Conservation (phyloP, 257 asterid genomes). For the Solanum microdontum region DNA sequence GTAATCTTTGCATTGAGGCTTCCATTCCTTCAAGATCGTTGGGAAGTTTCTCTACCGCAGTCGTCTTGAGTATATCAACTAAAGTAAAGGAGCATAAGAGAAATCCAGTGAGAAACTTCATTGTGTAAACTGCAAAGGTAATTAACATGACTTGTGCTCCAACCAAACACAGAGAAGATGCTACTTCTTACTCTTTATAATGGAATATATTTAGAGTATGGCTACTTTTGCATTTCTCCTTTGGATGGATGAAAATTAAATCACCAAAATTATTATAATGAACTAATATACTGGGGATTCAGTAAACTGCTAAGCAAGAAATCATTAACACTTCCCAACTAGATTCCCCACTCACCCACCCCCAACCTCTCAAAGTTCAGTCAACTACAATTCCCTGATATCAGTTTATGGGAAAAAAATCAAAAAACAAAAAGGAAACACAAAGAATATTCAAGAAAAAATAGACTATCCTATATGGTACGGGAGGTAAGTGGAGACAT, state of each 20-base stretch:
- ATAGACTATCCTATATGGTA: not conserved
- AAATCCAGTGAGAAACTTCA: not conserved
- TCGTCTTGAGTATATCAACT: slow-evolving; percentile 82
- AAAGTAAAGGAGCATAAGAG: slow-evolving; percentile 2
- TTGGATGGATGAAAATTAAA: not conserved
- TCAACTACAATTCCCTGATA: not conserved
- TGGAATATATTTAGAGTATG: not conserved
- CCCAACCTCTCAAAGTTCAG: not conserved
- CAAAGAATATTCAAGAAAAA: not conserved
- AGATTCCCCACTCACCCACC: not conserved
- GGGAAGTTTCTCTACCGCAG: slow-evolving; percentile 78
- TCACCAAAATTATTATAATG: not conserved
- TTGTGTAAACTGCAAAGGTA: not conserved
- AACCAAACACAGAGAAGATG: not conserved
- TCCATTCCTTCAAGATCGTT: slow-evolving; percentile 96
- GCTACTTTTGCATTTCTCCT: not conserved
- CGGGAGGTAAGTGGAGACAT: slow-evolving; percentile 13
- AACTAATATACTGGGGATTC: not conserved
- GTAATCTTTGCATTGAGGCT: slow-evolving; percentile 79
- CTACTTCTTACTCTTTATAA: not conserved
- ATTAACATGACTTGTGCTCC: not conserved
- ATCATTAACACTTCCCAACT: not conserved
- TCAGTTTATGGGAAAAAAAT: not conserved
- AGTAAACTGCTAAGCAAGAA: not conserved
- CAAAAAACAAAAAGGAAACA: not conserved